Evolutionary conservation across 345 rosid genomes (phyloP).

Genomic region (Luvunga scandens): DNA sequence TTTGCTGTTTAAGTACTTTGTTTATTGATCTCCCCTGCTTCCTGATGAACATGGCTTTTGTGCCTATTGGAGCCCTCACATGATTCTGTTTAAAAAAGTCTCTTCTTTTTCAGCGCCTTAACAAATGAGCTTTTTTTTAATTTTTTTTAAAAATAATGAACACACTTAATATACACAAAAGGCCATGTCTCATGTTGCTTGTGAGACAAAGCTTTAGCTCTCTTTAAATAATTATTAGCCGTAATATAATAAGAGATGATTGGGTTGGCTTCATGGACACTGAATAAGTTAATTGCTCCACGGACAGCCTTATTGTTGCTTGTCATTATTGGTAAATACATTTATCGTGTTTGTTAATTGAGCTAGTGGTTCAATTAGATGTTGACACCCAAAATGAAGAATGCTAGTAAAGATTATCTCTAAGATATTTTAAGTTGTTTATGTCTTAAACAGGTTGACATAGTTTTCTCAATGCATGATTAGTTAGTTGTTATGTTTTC

Average conservation of each 20-base stretch:
- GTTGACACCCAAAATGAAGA: not conserved
- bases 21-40: constrained; percentile 5
- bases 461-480: not conserved
- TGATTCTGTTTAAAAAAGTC: constrained; percentile 22
- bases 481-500: not conserved
- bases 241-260: not conserved
- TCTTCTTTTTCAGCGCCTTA: constrained; percentile 17
- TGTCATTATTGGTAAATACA: constrained; percentile 2
- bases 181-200: constrained; percentile 23
- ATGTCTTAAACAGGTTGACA: too few relatives aligned
- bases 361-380: not conserved
- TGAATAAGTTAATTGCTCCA: not conserved
- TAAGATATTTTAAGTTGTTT: too few relatives aligned
- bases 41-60: constrained; percentile 54
- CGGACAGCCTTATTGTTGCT: not conserved
- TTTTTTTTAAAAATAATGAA: too few relatives aligned
- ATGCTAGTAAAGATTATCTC: not conserved
- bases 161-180: constrained; percentile 17
- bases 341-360: not conserved
- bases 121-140: too few relatives aligned
- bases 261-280: constrained; percentile 10
- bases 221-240: not conserved
- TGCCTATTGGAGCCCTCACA: constrained; percentile 39
- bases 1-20: constrained; percentile 14
- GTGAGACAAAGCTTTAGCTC: constrained; percentile 4